These are phyloP conservation scores for Trichoderma simmonsii DNA, from an alignment of 2,329 filamentous ascomycete species.

Conservation along the genomic window DNA sequence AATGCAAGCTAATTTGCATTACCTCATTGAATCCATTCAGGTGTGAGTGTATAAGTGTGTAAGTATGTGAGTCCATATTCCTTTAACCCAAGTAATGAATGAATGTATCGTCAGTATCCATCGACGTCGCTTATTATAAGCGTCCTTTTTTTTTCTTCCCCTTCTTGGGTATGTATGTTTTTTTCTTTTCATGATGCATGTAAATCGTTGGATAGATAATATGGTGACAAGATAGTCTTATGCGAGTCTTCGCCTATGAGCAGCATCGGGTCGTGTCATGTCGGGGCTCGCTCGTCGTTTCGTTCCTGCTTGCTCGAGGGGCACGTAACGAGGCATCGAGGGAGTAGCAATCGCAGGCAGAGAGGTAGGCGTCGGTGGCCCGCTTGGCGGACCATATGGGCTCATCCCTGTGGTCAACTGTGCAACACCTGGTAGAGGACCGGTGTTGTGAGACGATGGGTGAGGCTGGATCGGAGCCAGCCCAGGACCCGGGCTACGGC, in stretches of 20 bases:
- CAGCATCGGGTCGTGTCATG: conserved; percentile 43
- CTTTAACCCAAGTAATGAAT: not conserved
- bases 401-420: conserved; percentile 63
- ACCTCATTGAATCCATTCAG: not conserved
- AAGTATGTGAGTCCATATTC: not conserved
- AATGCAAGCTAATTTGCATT: not conserved
- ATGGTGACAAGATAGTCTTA: conserved; percentile 19
- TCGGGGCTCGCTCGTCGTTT: conserved; percentile 55
- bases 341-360: conserved; percentile 15
- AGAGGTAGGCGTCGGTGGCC: conserved; percentile 13
- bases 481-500: conserved; percentile 38
- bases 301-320: conserved; percentile 39
- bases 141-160: not conserved
- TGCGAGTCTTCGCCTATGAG: conserved; percentile 39
- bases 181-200: not conserved
- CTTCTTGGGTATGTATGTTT: not conserved
- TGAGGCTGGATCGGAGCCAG: conserved; percentile 53
- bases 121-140: not conserved
- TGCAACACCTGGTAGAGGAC: conserved; percentile 56
- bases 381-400: conserved; percentile 44
- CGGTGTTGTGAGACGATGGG: conserved; percentile 38
- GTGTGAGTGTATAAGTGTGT: not conserved
- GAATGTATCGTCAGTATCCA: not conserved
- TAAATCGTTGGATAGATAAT: not conserved
- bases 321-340: conserved; percentile 30